Conservation (phyloP, 2,329 filamentous ascomycete genomes). For the Hypoxylon sp. region DNA sequence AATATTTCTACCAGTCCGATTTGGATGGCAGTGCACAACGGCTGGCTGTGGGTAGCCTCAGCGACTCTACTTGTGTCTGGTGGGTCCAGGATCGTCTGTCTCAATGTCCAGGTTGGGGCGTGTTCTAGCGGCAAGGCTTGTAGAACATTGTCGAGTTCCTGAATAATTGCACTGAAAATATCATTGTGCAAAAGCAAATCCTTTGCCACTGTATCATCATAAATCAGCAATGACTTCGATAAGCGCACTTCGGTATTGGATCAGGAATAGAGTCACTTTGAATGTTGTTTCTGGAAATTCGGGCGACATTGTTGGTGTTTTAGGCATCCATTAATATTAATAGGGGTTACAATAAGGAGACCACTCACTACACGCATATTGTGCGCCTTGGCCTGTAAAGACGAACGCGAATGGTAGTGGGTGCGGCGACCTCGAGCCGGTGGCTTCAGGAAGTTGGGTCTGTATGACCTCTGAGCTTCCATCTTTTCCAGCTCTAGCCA, state of each 20-base stretch:
- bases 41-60: slow-evolving; percentile 34
- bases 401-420: too few species aligned
- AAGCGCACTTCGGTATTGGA: not conserved
- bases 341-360: too few species aligned
- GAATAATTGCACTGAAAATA: slow-evolving; percentile 42
- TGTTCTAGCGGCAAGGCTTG: not conserved
- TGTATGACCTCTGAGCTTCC: too few species aligned
- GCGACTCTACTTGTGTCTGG: slow-evolving; percentile 23
- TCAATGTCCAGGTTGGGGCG: slow-evolving; percentile 38
- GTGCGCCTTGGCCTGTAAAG: too few species aligned
- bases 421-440: too few species aligned
- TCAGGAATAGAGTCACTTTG: not conserved
- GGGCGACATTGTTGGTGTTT: too few species aligned
- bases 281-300: not conserved
- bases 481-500: too few species aligned
- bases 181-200: slow-evolving; percentile 46
- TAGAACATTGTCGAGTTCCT: slow-evolving; percentile 32
- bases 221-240: not conserved
- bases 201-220: slow-evolving; percentile 46
- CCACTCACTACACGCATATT: too few species aligned
- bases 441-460: too few species aligned
- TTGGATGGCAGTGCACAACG: slow-evolving; percentile 49
- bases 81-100: slow-evolving; percentile 23
- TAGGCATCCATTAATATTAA: too few species aligned
- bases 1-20: slow-evolving; percentile 44